Evolutionary conservation across 2,329 filamentous ascomycete genomes (phyloP).

Genomic region (Escovopsis weberi): DNA sequence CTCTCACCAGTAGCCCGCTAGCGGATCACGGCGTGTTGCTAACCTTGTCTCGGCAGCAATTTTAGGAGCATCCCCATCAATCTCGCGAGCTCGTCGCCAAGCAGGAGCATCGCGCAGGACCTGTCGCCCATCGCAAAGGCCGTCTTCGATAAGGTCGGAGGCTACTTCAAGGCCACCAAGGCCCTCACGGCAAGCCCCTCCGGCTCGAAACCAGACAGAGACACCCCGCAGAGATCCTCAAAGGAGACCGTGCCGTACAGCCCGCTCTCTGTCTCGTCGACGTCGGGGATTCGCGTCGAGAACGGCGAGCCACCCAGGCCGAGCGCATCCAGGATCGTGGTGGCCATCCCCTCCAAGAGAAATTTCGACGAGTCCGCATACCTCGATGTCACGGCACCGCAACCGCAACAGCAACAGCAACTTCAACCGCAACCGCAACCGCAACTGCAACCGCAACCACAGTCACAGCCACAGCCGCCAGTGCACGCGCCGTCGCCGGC

Average conservation of each 20-base stretch:
- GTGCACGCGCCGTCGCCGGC: no score
- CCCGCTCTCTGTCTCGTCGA: slow-evolving; percentile 8
- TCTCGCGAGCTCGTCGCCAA: slow-evolving; percentile 9
- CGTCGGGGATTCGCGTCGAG: slow-evolving; percentile 5
- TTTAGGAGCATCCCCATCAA: slow-evolving; percentile 26
- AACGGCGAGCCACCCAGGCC: slow-evolving; percentile 18
- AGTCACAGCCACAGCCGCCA: no score
- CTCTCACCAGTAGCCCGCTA: slow-evolving; percentile 2
- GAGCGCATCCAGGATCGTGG: slow-evolving; percentile 29
- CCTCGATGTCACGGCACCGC: slow-evolving; percentile 16
- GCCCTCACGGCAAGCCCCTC: slow-evolving; percentile 15
- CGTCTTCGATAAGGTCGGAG: slow-evolving; percentile 26
- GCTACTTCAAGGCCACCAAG: slow-evolving; percentile 25
- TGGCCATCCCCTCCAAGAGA: slow-evolving; percentile 31
- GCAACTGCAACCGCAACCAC: slow-evolving; percentile 1
- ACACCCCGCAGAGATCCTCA: slow-evolving; percentile 9
- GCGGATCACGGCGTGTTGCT: slow-evolving; percentile 2
- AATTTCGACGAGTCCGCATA: slow-evolving; percentile 24
- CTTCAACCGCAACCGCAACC: slow-evolving; percentile 6
- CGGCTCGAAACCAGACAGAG: slow-evolving; percentile 22
- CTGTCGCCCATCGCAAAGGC: slow-evolving; percentile 34
- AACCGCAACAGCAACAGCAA: slow-evolving; percentile 8
- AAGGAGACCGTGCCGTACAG: slow-evolving; percentile 9
- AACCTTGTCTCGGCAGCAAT: slow-evolving; percentile 26
- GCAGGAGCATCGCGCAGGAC: slow-evolving; percentile 22